A percentile compares a stretch with the other conserved stretches of the same genome.
Evolutionary conservation across 2,329 filamentous ascomycete species (phyloP).

Genomic region (Penicillium brevicompactum): DNA sequence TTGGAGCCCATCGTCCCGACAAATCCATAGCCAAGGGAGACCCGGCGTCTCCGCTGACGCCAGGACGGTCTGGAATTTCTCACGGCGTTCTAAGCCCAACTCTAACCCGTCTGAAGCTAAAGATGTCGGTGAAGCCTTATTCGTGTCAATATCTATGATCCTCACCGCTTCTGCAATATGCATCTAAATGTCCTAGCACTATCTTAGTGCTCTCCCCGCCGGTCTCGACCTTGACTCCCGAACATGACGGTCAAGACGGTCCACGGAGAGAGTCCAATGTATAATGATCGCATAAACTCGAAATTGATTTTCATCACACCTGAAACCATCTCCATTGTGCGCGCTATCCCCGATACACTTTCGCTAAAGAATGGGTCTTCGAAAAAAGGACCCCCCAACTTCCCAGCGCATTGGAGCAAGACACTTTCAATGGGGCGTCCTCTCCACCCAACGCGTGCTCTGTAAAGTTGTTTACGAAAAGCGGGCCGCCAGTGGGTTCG

Average conservation of each 20-base stretch:
- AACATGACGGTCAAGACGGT: slow-evolving; percentile 3
- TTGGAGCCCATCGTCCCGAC: slow-evolving; percentile 25
- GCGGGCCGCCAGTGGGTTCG: slow-evolving; percentile 3
- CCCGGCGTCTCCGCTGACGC: slow-evolving; percentile 13
- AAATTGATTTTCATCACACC: background rate
- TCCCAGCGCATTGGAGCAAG: slow-evolving; percentile 13
- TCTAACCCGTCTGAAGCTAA: slow-evolving; percentile 9
- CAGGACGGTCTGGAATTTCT: slow-evolving; percentile 25
- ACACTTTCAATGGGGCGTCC: slow-evolving; percentile 14
- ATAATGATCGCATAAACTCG: slow-evolving; percentile 4
- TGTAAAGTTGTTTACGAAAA: slow-evolving; percentile 4
- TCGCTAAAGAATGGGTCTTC: slow-evolving; percentile 25
- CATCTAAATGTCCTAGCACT: slow-evolving; percentile 1
- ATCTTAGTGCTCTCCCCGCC: slow-evolving; percentile 1
- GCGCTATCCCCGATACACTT: slow-evolving; percentile 23
- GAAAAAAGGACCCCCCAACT: slow-evolving; percentile 4
- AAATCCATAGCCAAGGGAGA: slow-evolving; percentile 17
- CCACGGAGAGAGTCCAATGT: no score
- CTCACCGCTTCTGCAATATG: slow-evolving; percentile 22
- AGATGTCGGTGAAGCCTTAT: slow-evolving; percentile 26
- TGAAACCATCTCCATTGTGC: slow-evolving; percentile 18
- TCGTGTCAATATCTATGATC: slow-evolving; percentile 6
- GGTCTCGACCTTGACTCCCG: slow-evolving; percentile 1
- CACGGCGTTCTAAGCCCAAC: background rate
- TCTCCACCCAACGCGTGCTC: slow-evolving; percentile 15